Evolutionary conservation across 1,139 yeast genomes (phyloP).

Genomic region (Geotrichum siamense): DNA sequence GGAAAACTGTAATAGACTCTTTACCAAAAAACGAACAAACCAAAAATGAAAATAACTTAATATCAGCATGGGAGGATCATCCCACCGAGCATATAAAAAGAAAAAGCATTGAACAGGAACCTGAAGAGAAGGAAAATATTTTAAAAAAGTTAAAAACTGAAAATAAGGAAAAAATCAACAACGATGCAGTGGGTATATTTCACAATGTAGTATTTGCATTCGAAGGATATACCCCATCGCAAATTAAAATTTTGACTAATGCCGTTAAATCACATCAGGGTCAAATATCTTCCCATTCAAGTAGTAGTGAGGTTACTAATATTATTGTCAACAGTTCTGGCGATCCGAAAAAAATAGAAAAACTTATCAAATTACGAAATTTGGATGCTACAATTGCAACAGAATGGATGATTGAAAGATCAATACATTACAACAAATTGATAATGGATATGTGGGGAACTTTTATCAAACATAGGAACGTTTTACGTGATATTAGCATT

Average conservation of each 20-base stretch:
- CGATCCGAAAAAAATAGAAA: slow-evolving; percentile 18
- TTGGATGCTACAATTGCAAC: slow-evolving; percentile 33
- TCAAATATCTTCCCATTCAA: slow-evolving; percentile 8
- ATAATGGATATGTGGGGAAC: slow-evolving; percentile 65
- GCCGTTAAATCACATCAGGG: slow-evolving; percentile 39
- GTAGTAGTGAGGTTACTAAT: slow-evolving; percentile 16
- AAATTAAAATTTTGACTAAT: slow-evolving; percentile 25
- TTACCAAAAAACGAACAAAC: slow-evolving; percentile 8
- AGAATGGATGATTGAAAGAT: slow-evolving; percentile 83
- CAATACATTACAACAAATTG: slow-evolving; percentile 53
- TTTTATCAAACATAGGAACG: slow-evolving; percentile 44
- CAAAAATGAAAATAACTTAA: neutral
- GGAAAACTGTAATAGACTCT: slow-evolving; percentile 24
- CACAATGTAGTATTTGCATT: slow-evolving; percentile 21
- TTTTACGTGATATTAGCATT: slow-evolving; percentile 41
- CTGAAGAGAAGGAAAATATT: neutral
- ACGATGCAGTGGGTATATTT: slow-evolving; percentile 23
- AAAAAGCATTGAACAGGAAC: neutral
- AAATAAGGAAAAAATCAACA: neutral
- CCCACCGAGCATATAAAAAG: neutral
- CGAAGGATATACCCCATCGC: slow-evolving; percentile 24
- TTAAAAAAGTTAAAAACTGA: neutral
- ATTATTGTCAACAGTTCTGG: slow-evolving; percentile 29
- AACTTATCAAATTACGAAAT: slow-evolving; percentile 13
- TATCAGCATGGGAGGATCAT: slow-evolving; percentile 10